Evolutionary conservation across 306 rosid genomes (phyloP).

Genomic region (Pyrus bretschneideri): DNA sequence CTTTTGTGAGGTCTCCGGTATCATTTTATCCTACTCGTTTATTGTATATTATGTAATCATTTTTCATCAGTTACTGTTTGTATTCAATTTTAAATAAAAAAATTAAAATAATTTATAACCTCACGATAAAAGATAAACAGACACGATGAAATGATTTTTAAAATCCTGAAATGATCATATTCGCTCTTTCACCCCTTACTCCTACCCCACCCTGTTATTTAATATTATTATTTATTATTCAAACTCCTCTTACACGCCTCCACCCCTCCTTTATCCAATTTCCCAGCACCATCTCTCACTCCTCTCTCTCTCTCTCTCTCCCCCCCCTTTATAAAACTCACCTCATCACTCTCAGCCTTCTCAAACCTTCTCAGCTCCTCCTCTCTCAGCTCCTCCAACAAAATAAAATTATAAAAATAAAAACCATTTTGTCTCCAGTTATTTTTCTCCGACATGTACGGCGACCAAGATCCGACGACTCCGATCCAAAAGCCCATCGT

Average conservation of each 20-base stretch:
- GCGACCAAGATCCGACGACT: not conserved
- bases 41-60: too few species aligned
- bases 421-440: not conserved
- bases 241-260: not conserved
- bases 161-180: too few species aligned
- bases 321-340: not conserved
- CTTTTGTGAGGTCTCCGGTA: too few species aligned
- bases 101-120: too few species aligned
- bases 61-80: accelerated
- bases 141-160: accelerated
- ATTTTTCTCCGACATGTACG: constrained; percentile 12
- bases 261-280: not conserved
- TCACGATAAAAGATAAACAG: accelerated
- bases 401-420: not conserved
- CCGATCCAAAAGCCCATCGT: constrained; percentile 21
- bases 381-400: not conserved
- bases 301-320: not conserved
- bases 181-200: too few species aligned
- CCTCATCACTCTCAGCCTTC: not conserved
- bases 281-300: constrained; percentile 7
- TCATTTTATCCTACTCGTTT: too few species aligned
- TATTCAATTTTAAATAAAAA: too few species aligned
- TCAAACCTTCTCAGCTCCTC: not conserved
- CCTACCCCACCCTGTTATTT: too few species aligned
- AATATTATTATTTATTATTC: too few species aligned